A percentile compares a stretch with the other conserved stretches of the same genome.
These are phyloP conservation scores for Pythium brassicae DNA, from an alignment of 352 stramenopile genomes.

Conservation along the genomic window DNA sequence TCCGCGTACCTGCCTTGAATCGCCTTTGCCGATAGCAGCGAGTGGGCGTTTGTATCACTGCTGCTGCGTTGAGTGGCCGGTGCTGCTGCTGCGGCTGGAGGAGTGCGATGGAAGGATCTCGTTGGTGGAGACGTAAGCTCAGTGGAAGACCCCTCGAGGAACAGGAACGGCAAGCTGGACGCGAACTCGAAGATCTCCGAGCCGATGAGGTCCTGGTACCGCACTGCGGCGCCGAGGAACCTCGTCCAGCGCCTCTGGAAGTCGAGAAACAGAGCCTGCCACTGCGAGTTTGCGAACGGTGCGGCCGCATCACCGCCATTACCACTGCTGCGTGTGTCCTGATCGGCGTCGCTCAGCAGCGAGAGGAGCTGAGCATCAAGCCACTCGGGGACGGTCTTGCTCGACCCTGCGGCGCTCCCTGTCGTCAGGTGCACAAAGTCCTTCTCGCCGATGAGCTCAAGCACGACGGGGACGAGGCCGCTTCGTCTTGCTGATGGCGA, in stretches of 20 bases:
- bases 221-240: constrained; percentile 20
- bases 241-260: constrained; percentile 27
- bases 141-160: constrained; percentile 9
- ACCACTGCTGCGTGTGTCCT: not conserved
- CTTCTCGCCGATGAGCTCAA: constrained; percentile 6
- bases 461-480: not conserved
- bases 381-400: constrained; percentile 31
- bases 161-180: constrained; percentile 35
- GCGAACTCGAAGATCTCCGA: constrained; percentile 48
- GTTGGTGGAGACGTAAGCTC: not conserved
- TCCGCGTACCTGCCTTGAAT: constrained; percentile 39
- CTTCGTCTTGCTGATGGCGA: not conserved
- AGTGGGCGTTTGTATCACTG: too few relatives aligned
- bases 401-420: not conserved
- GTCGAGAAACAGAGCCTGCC: constrained; percentile 11
- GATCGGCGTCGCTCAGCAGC: not conserved
- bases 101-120: not conserved
- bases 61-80: not conserved
- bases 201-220: constrained; percentile 34
- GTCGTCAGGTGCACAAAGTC: constrained; percentile 4
- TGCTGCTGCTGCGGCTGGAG: not conserved
- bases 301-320: not conserved
- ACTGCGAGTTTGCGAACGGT: not conserved
- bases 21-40: constrained; percentile 20
- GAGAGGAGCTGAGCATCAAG: constrained; percentile 17